Evolutionary conservation across 768 basidiomycete species (phyloP).

Genomic region (Termitomyces sp.): DNA sequence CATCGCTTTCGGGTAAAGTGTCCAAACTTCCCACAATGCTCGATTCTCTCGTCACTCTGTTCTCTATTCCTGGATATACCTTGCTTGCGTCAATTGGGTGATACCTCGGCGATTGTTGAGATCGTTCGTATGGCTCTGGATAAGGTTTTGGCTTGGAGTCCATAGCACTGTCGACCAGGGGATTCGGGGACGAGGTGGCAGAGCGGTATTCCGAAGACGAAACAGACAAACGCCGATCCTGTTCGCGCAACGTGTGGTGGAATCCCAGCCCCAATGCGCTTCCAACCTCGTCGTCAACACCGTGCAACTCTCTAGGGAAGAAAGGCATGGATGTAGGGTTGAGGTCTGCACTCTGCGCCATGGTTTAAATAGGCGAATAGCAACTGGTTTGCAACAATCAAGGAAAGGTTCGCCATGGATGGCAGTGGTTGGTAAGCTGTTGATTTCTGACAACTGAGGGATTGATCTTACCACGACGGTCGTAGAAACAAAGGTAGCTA

Average conservation of each 20-base stretch:
- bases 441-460: slow-evolving; percentile 17
- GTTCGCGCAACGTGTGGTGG: slow-evolving; percentile 37
- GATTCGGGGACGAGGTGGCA: slow-evolving; percentile 66
- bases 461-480: slow-evolving; percentile 23
- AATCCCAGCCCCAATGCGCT: slow-evolving; percentile 39
- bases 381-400: slow-evolving; percentile 33
- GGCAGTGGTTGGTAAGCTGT: slow-evolving; percentile 29
- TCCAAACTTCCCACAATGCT: slow-evolving; percentile 47
- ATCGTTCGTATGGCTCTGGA: slow-evolving; percentile 27
- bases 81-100: slow-evolving; percentile 42
- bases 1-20: slow-evolving; percentile 50
- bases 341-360: slow-evolving; percentile 72
- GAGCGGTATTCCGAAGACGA: slow-evolving; percentile 66
- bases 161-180: slow-evolving; percentile 33
- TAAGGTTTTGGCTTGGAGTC: slow-evolving; percentile 30
- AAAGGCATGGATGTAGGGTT: slow-evolving; percentile 83
- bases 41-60: slow-evolving; percentile 37
- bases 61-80: slow-evolving; percentile 31
- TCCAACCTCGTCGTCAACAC: slow-evolving; percentile 48
- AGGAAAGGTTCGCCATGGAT: slow-evolving; percentile 22
- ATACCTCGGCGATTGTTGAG: slow-evolving; percentile 41
- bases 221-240: slow-evolving; percentile 43
- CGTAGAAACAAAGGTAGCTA: slow-evolving; percentile 22
- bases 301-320: slow-evolving; percentile 66
- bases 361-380: slow-evolving; percentile 31